phyloP scores from a whole-genome alignment of 1,139 yeast species.

The Starmera stellimalicola region DNA sequence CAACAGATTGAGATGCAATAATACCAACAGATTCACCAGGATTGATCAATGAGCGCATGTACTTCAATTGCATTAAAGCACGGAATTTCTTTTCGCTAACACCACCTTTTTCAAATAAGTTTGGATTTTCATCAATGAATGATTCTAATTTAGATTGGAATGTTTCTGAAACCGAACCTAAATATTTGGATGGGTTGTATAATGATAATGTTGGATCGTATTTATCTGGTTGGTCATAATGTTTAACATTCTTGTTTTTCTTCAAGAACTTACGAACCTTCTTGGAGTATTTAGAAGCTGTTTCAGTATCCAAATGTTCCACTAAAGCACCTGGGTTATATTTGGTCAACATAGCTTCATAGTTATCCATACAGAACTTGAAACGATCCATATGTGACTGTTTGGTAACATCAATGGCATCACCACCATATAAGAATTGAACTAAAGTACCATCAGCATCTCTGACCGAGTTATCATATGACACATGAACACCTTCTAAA shows the following conservation, averaged over 20 bases:
- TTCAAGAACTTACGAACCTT: conserved; percentile 68
- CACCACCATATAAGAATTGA: conserved; percentile 97
- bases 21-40: conserved; percentile 99
- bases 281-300: conserved; percentile 73
- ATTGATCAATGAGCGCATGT: conserved; percentile 88
- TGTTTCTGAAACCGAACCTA: conserved; percentile 89
- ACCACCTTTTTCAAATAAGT: conserved; percentile 39
- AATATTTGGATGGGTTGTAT: conserved; percentile 77
- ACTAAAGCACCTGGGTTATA: conserved; percentile 77
- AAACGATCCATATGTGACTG: conserved; percentile 93
- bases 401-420: conserved; percentile 86
- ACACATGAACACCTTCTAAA: conserved; percentile 91
- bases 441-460: conserved; percentile 91
- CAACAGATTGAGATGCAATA: conserved; percentile 96
- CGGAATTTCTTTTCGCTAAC: conserved; percentile 82
- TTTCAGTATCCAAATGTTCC: conserved; percentile 70
- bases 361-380: conserved; percentile 86
- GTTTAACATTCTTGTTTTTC: conserved; percentile 57
- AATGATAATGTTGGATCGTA: conserved; percentile 86
- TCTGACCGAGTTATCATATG: conserved; percentile 92
- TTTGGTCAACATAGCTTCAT: conserved; percentile 75
- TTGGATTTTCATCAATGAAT: conserved; percentile 48
- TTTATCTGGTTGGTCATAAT: conserved; percentile 51
- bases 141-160: conserved; percentile 75
- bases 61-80: conserved; percentile 95